These are phyloP conservation scores for Ophiocordyceps sinensis DNA, from an alignment of 2,329 filamentous ascomycete genomes.

Conservation along the genomic window DNA sequence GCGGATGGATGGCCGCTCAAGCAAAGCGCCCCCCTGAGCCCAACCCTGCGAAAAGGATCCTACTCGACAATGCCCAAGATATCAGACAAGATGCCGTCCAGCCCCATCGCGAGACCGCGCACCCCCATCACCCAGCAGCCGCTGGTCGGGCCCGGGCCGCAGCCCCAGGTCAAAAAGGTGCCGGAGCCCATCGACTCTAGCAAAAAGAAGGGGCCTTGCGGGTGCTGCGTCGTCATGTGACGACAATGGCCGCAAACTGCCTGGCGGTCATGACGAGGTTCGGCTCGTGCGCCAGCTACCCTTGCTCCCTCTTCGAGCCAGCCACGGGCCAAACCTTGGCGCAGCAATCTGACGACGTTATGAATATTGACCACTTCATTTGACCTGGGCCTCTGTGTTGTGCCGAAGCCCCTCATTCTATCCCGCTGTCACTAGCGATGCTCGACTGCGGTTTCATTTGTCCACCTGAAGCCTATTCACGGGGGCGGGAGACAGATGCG, in stretches of 20 bases:
- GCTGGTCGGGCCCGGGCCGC: slow-evolving; percentile 9
- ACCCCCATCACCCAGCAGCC: slow-evolving; percentile 25
- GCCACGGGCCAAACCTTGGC: not conserved
- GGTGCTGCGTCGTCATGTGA: slow-evolving; percentile 38
- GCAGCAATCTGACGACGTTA: slow-evolving; percentile 14
- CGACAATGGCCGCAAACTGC: not conserved
- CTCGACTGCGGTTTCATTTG: not conserved
- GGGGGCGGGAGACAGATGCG: not conserved
- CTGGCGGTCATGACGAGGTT: not conserved
- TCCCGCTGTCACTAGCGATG: not conserved
- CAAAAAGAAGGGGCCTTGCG: slow-evolving; percentile 24
- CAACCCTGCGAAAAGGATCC: slow-evolving; percentile 26
- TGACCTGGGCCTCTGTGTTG: slow-evolving; percentile 5
- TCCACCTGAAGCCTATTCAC: not conserved
- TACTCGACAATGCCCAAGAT: slow-evolving; percentile 53
- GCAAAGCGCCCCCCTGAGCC: slow-evolving; percentile 29
- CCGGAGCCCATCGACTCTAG: slow-evolving; percentile 3
- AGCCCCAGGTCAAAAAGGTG: not conserved
- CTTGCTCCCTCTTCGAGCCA: not conserved
- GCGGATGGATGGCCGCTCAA: slow-evolving; percentile 46
- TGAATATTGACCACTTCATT: slow-evolving; percentile 9
- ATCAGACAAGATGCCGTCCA: slow-evolving; percentile 17
- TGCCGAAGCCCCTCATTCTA: slow-evolving; percentile 6
- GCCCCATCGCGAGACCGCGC: slow-evolving; percentile 28
- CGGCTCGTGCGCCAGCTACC: not conserved